These are phyloP conservation scores for Pseudonectria foliicola DNA, from an alignment of 2,329 filamentous ascomycete species.

Conservation along the genomic window DNA sequence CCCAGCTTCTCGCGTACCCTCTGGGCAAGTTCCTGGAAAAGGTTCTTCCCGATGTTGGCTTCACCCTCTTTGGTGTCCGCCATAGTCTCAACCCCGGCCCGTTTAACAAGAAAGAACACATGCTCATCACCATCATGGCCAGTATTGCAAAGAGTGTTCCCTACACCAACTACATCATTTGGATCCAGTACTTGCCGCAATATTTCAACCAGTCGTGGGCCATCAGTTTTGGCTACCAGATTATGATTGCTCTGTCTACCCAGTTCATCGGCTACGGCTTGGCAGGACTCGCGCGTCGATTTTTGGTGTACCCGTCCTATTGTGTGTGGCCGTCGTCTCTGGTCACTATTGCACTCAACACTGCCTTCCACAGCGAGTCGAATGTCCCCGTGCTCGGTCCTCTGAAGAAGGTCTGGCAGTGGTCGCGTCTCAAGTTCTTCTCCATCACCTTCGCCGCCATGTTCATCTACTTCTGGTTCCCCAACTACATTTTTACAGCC, in stretches of 20 bases:
- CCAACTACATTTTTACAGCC: conserved; percentile 42
- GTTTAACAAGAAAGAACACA: conserved; percentile 54
- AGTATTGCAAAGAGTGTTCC: conserved; percentile 39
- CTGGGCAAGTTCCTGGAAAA: conserved; percentile 37
- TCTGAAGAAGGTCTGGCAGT: conserved; percentile 29
- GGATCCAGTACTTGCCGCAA: conserved; percentile 39
- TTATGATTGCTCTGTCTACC: conserved; percentile 41
- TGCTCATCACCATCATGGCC: conserved; percentile 49
- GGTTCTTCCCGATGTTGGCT: conserved; percentile 36
- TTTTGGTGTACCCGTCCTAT: conserved; percentile 45
- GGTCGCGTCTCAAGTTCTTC: conserved; percentile 43
- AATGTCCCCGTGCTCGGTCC: conserved; percentile 21
- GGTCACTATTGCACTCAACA: conserved; percentile 42
- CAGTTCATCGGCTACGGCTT: conserved; percentile 51
- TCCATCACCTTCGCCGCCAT: conserved; percentile 35
- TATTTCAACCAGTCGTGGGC: conserved; percentile 47
- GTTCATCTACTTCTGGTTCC: conserved; percentile 50
- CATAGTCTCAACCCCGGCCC: conserved; percentile 45
- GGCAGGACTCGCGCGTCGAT: conserved; percentile 41
- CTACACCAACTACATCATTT: conserved; percentile 44
- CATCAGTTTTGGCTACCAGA: conserved; percentile 40
- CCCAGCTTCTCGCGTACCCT: conserved; percentile 44
- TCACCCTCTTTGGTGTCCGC: conserved; percentile 33
- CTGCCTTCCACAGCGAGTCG: conserved; percentile 38
- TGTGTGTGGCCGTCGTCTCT: conserved; percentile 48